Evolutionary conservation across 805 yeast genomes (phyloP).

Genomic region (Myxozyma sirexii): DNA sequence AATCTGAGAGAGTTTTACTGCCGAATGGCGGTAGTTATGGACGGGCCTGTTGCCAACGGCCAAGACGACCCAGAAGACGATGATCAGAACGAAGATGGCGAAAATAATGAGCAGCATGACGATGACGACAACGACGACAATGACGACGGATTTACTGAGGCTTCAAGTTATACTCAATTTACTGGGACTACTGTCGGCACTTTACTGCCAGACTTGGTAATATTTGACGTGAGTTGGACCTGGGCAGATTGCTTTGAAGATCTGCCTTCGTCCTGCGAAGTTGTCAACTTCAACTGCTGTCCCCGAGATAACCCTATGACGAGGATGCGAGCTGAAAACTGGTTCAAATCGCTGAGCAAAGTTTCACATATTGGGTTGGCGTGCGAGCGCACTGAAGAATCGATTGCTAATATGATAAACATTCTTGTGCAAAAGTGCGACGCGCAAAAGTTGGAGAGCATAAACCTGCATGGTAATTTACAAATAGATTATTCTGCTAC

Average conservation of each 20-base stretch:
- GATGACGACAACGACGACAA: too few relatives aligned
- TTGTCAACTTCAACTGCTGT: constrained; percentile 1
- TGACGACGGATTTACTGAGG: background rate
- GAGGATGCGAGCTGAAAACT: background rate
- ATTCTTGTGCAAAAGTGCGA: background rate
- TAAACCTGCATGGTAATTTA: background rate
- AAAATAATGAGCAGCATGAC: background rate
- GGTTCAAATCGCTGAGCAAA: background rate
- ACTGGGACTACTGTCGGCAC: background rate
- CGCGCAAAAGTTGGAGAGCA: background rate
- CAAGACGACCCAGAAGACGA: background rate
- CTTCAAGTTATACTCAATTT: background rate
- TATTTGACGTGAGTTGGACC: background rate
- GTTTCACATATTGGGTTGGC: constrained; percentile 1
- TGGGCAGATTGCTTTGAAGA: too few relatives aligned
- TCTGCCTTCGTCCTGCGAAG: background rate
- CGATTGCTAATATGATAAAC: background rate
- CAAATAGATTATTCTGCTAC: background rate
- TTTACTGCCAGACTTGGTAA: background rate
- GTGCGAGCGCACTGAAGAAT: background rate
- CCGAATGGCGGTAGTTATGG: background rate
- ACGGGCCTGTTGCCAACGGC: background rate
- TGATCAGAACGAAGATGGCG: background rate
- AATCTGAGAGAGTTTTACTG: background rate
- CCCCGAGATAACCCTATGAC: background rate